Percentiles rank a stretch among this genome's conserved stretches.
Evolutionary conservation across 2,329 filamentous ascomycete genomes (phyloP).

Genomic region (Nothophoma quercina): DNA sequence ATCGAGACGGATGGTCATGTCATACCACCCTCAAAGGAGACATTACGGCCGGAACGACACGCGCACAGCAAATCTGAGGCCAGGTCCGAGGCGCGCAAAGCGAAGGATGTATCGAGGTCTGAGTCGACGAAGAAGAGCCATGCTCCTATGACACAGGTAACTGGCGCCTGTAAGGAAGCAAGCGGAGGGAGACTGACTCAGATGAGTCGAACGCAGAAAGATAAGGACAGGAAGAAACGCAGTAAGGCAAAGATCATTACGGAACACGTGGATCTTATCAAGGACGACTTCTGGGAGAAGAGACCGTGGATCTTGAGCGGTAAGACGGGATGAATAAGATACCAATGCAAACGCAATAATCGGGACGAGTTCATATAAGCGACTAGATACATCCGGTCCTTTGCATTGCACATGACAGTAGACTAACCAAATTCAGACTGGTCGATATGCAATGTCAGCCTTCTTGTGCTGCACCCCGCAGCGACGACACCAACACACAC

Average conservation of each 20-base stretch:
- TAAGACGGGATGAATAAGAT: slow-evolving; percentile 29
- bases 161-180: background rate
- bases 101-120: background rate
- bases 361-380: no score
- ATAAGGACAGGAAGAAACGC: slow-evolving; percentile 82
- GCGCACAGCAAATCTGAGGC: background rate
- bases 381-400: no score
- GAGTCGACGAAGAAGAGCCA: background rate
- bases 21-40: background rate
- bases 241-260: slow-evolving; percentile 82
- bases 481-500: no score
- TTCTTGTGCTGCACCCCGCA: no score
- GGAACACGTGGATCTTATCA: slow-evolving; percentile 92
- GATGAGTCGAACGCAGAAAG: slow-evolving; percentile 79
- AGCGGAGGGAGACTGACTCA: slow-evolving; percentile 35
- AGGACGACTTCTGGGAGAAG: slow-evolving; percentile 89
- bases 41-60: background rate
- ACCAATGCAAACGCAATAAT: no score
- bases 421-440: no score
- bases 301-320: slow-evolving; percentile 74
- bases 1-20: background rate
- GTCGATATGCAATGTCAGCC: no score
- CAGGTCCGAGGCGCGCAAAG: background rate
- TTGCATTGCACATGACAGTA: no score
- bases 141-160: background rate